Evolutionary conservation across 768 basidiomycete genomes (phyloP), one percentile per base, ranked within the genome.

Genomic region (Flagelloscypha sp.): DNA sequence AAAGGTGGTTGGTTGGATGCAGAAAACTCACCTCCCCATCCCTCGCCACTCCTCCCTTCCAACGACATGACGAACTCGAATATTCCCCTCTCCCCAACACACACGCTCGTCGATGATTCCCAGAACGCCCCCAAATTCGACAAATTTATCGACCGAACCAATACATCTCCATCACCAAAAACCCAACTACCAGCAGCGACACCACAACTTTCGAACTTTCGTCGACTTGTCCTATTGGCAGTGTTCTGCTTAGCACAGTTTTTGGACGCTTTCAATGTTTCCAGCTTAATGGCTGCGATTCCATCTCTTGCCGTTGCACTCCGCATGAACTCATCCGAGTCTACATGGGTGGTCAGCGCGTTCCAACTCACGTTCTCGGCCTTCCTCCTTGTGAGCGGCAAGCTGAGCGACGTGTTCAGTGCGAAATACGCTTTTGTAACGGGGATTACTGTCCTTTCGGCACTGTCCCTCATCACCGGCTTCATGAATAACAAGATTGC

Each of bases 381-480:
- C 2, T 59, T 69, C 35, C 47, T 61, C n/a, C 52, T 63, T 38
- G 39, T 57, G 63, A 63, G 57, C 35, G 65, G 65, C 1, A 45
- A 58, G 17, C 43, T 65, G 6, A 56, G 56, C 35, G 65, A 66
- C 37, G 40, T 65, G 7, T 65, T 62, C 39, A 55, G 57, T 42
- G 59, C 63, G 10, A 69, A 67, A 49, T 54, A 43, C 24, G 53
- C 58, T 25, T 74, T 74, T 46, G 42, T 68, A 17, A 33, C 36
- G 0, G 73, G 76, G 6, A 48, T 66, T 16, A 34, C 49, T 15
- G 41, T 43, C 3, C 53, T 78, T 10, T 70, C 70, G 3, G 30
- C 68, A 23, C 50, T 71, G 16, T 62, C 66, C 7, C 42, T 75
- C 10, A 57, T 57, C 16, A 57, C 56, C n/a, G 72, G 72, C 16